Evolutionary conservation across 129 eudicot genomes (phyloP).

Genomic region (Flaveria sonorensis): DNA sequence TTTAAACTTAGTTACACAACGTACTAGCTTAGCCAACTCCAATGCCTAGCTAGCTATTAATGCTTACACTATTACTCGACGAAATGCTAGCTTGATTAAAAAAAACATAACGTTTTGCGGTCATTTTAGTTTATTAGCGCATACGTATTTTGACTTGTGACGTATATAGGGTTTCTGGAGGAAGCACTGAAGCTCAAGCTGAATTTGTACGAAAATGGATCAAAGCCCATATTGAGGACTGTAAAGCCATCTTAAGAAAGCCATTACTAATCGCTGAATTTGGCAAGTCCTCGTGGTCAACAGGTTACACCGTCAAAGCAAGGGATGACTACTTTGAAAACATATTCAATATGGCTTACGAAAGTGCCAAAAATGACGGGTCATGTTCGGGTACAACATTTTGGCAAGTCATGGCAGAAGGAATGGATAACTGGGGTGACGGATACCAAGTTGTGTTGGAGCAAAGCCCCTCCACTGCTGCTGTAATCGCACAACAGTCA

Average conservation of each 20-base stretch:
- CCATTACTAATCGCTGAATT: slow-evolving; percentile 39
- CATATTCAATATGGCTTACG: slow-evolving; percentile 31
- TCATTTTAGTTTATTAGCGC: too few relatives aligned
- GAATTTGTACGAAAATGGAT: slow-evolving; percentile 40
- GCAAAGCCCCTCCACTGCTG: slow-evolving; percentile 41
- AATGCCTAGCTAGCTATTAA: too few relatives aligned
- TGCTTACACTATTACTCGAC: background rate
- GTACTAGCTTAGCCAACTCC: too few relatives aligned
- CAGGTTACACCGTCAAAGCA: slow-evolving; percentile 28
- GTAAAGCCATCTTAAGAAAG: slow-evolving; percentile 29
- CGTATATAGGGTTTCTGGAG: slow-evolving; percentile 30
- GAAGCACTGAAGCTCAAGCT: slow-evolving; percentile 28
- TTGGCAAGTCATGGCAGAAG: slow-evolving; percentile 55
- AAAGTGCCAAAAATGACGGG: slow-evolving; percentile 39
- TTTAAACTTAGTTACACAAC: too few relatives aligned
- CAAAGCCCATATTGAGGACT: slow-evolving; percentile 38
- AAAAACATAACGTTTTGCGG: too few relatives aligned
- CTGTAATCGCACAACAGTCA: slow-evolving; percentile 37
- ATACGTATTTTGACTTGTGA: background rate
- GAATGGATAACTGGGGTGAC: slow-evolving; percentile 55
- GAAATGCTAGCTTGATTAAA: too few relatives aligned
- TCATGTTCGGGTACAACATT: slow-evolving; percentile 46
- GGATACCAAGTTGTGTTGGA: slow-evolving; percentile 53
- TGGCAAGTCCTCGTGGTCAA: slow-evolving; percentile 39
- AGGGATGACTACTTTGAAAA: slow-evolving; percentile 34